Evolutionary conservation across 768 basidiomycete species (phyloP).

Genomic region (Asterophora parasitica): DNA sequence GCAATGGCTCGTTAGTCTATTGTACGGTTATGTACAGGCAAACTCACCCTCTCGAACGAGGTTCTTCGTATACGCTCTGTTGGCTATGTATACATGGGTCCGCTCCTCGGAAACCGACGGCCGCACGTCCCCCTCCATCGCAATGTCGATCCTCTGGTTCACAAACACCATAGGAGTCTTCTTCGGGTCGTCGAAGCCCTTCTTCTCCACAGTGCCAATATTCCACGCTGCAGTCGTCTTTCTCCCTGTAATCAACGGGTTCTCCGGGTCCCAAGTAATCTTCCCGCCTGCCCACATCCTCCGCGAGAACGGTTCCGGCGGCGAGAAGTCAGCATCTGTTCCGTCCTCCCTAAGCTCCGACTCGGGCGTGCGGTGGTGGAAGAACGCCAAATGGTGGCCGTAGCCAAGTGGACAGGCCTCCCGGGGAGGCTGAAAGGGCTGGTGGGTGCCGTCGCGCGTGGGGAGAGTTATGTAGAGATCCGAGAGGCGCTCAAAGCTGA

Average conservation of each 20-base stretch:
- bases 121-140: constrained; percentile 34
- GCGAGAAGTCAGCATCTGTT: constrained; percentile 67
- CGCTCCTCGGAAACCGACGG: constrained; percentile 59
- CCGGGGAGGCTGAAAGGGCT: constrained; percentile 37
- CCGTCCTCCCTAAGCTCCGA: constrained; percentile 56
- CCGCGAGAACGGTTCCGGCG: constrained; percentile 66
- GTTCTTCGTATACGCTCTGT: constrained; percentile 24
- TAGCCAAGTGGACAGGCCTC: constrained; percentile 41
- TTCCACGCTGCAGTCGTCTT: constrained; percentile 43
- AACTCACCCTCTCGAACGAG: constrained; percentile 40
- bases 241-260: constrained; percentile 50
- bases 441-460: constrained; percentile 57
- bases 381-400: constrained; percentile 73
- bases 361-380: constrained; percentile 63
- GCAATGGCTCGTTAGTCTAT: no score
- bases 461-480: constrained; percentile 69
- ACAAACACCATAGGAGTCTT: constrained; percentile 72
- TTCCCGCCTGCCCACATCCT: constrained; percentile 82
- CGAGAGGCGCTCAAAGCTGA: constrained; percentile 52
- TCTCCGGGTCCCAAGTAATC: constrained; percentile 52
- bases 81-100: constrained; percentile 59
- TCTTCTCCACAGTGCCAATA: constrained; percentile 52
- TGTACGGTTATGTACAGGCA: no score
- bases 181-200: constrained; percentile 49
- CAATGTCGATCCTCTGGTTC: constrained; percentile 55